phyloP scores from a whole-genome alignment of 2,329 filamentous ascomycete species.

The Dactylellina drechsleri region DNA sequence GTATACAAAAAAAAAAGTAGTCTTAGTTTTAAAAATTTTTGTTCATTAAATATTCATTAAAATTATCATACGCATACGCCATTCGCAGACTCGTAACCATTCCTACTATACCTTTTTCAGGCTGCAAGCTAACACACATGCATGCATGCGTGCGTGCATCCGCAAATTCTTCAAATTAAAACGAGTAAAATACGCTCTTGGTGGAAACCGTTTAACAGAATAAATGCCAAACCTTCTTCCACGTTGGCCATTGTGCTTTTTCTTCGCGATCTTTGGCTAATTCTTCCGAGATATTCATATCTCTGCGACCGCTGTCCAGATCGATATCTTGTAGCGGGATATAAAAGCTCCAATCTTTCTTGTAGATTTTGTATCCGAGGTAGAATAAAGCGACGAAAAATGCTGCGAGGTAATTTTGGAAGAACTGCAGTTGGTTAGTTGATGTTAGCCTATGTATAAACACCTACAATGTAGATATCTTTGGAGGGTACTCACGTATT shows the following conservation, averaged over 20 bases:
- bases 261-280: slow-evolving; percentile 44
- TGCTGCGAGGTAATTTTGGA: slow-evolving; percentile 67
- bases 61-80: too few species aligned
- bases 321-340: slow-evolving; percentile 69
- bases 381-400: slow-evolving; percentile 69
- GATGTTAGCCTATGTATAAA: not conserved
- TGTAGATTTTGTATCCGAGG: slow-evolving; percentile 71
- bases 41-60: too few species aligned
- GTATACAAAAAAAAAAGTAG: too few species aligned
- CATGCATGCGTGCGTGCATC: too few species aligned
- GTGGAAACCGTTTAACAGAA: slow-evolving; percentile 23
- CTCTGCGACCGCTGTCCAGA: slow-evolving; percentile 70
- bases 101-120: too few species aligned
- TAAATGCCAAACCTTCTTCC: slow-evolving; percentile 42
- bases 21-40: too few species aligned
- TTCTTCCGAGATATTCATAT: slow-evolving; percentile 29
- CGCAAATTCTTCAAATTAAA: not conserved
- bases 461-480: slow-evolving; percentile 59
- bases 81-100: too few species aligned
- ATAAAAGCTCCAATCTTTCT: slow-evolving; percentile 68
- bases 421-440: slow-evolving; percentile 62
- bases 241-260: slow-evolving; percentile 21
- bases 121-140: not conserved
- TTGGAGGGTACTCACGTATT: slow-evolving; percentile 35
- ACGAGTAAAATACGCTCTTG: too few species aligned